Evolutionary conservation across 2,329 filamentous ascomycete genomes (phyloP), one percentile per base, ranked within the genome.

Genomic region (Fusarium nisikadoi): DNA sequence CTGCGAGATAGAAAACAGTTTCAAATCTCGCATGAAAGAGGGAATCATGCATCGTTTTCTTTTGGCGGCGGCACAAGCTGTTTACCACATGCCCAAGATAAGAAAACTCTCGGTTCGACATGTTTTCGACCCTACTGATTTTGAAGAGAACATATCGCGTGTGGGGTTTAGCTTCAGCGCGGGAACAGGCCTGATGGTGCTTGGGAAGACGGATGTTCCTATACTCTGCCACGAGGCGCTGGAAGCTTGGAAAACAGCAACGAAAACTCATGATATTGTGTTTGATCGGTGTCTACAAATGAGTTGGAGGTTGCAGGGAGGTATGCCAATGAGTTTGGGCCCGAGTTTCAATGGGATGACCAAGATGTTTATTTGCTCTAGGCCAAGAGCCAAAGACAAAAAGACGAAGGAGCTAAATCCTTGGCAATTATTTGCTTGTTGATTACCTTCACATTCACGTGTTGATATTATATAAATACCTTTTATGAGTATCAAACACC

Each of bases 371-470:
- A 33, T 25, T 50, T 50, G 3, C 20, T 25, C n/a, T 35, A 14
- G 33, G 3, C 8, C 6, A 20, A 1, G 3, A 25, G 20, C 0
- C 16, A 14, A 19, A 23, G 46, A 3, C 3, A 23, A 33, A 33
- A 23, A 6, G 2, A 3, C 23, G 31, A 20, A 17, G 9, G 14
- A 47, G n/a, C 19, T 4, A 50, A 12, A 50, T 14, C 17, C 7
- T 13, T 33, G 6, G 46, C 2, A 19, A 14, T 3, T 1, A 4
- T 9, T 33, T 0, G 0, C 16, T 23, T 0, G 11, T 13, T 5
- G 12, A 33, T 23, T 33, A 14, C 20, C 13, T 33, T 23, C 6
- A 49, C 3, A 33, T 8, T 14, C 19, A 2, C 3, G n/a, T 3
- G 3, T 10, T 25, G 0, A 33, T 8, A 2, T 14, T 4, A 33